Evolutionary conservation across 2,329 filamentous ascomycete genomes (phyloP), one percentile per base, ranked within the genome.

Genomic region (Leptographium radiaticola): DNA sequence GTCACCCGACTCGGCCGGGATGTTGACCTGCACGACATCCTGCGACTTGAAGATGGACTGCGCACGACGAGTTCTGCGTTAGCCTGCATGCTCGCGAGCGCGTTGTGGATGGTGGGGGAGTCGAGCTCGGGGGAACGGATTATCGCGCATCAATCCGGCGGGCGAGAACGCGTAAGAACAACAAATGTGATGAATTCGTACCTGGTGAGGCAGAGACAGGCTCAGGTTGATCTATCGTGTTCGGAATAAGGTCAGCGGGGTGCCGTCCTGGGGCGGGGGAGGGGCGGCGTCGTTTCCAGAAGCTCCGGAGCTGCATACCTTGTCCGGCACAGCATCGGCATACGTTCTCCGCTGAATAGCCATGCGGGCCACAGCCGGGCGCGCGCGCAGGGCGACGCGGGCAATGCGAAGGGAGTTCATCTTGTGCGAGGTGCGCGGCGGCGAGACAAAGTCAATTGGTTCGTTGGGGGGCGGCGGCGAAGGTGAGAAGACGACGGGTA

Each of bases 351-450:
- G 86, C 78, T 90, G 86, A 62, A 88, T 67, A 64, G 86, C 83
- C 63, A 82, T 77, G 71, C 84, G 80, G 72, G 91, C 76, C 70
- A 84, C 80, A 67, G 86, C 76, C 68, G 89, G 85, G 67, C 85
- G 86, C 68, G 82, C 87, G 75, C 89, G 81, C 71, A 95, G 79
- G 76, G 89, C 91, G 73, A 83, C 81, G 74, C 91, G 86, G 77
- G 89, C 87, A 74, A 95, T 79, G 74, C 90, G 89, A 75, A 96
- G 76, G 72, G 89, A 87, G 83, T 89, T 95, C 91, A 97, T 97
- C 75, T 81, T 40, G 20, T 11, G 25, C 13, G 16, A 45, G 20
- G 31, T 38, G 12, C 43, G 25, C 20, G 36, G 38, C n/a, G n/a
- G 53, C 20, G 53, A 36, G 20, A 15, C 15, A 20, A 12, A 39